phyloP scores from a whole-genome alignment of 345 rosid genomes.

The Carallia pectinifolia region DNA sequence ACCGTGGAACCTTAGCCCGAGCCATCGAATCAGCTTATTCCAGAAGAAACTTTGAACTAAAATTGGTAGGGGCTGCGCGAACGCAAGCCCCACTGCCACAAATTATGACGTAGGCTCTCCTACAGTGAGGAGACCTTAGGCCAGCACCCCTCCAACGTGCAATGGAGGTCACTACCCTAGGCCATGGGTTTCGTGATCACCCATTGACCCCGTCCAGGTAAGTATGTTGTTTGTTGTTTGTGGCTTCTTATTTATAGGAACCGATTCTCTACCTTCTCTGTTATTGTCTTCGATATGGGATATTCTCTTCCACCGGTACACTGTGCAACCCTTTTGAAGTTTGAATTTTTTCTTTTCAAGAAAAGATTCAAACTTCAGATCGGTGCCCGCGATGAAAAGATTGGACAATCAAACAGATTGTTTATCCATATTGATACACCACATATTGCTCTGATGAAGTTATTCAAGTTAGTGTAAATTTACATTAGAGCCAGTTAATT shows the following conservation, averaged over 20 bases:
- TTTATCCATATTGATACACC: background rate
- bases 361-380: too few relatives aligned
- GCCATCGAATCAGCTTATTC: too few relatives aligned
- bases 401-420: background rate
- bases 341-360: too few relatives aligned
- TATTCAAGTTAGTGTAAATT: too few relatives aligned
- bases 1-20: too few relatives aligned
- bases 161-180: constrained; percentile 27
- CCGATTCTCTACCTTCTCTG: rapidly evolving
- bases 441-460: too few relatives aligned
- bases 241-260: background rate
- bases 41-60: too few relatives aligned
- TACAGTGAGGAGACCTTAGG: constrained; percentile 22
- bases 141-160: constrained; percentile 15
- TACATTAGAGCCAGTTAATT: too few relatives aligned
- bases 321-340: too few relatives aligned
- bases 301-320: background rate
- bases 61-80: constrained; percentile 19
- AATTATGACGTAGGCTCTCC: constrained; percentile 37
- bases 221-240: background rate
- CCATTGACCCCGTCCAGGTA: constrained; percentile 32
- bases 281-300: constrained; percentile 9
- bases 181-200: constrained; percentile 15
- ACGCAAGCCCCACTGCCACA: constrained; percentile 29
- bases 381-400: too few relatives aligned